Base-by-base conservation (phyloP, 2,329 filamentous ascomycete species). In the Aspergillus pseudonomiae region DNA sequence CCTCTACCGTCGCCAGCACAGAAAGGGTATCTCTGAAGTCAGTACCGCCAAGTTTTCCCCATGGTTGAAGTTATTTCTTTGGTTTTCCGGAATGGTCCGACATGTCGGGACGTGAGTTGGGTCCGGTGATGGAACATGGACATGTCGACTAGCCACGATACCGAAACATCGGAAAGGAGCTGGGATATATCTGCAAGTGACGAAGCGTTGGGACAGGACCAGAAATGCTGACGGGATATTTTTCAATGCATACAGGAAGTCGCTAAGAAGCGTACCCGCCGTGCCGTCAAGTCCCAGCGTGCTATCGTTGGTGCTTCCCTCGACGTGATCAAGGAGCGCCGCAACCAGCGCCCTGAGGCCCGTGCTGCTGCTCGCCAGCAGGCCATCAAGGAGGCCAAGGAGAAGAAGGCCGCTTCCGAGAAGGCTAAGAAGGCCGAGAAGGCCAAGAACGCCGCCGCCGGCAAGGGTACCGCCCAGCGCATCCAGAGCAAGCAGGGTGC, bases 21-120 rank as follows among this genome's bases (percentile, higher is more conserved):
- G 94, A 89, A 99, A 99, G 93, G 95, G 95, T 91, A 96, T 98
- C 86, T 96, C 94, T 88, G 95, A 99, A 94, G 95, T 98, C 91
- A 86, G 91, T 82, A 71, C 64, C 68, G 70, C 67, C 70, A 69
- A 60, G 4, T 16, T 48, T 60, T 67, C 65, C 57, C 66, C 46
- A 61, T 62, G 61, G 57, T 64, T 69, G 19, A 48, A 63, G 61
- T 58, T 64, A 67, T 41, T 67, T 68, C 70, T 70, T 64, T 66
- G 59, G 61, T 65, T 57, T 63, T 56, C 65, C 48, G 58, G 60
- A 62, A 63, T 28, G 60, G 59, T 32, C 52, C 57, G 60, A 62
- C 62, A 34, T 59, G 58, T 26, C 48, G 28, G 28, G 45, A 48
- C 45, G 14, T 24, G 45, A 32, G 10, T 52, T 26, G 7, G 48